phyloP scores from a whole-genome alignment of 192 early-diverging fungal genomes.

The Cladochytrium replicatum region DNA sequence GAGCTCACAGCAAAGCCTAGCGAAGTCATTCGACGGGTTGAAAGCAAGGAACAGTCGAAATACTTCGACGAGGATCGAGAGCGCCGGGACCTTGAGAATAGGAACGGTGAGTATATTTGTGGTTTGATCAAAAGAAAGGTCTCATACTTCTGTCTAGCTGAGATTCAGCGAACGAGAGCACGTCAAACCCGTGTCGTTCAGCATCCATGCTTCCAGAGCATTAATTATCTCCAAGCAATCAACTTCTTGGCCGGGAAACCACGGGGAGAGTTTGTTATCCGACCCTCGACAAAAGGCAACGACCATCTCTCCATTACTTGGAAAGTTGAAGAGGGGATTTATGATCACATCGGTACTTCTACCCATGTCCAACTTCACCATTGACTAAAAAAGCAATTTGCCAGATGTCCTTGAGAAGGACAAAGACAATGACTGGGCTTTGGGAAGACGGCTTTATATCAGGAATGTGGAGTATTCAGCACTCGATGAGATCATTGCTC shows the following conservation, averaged over 20 bases:
- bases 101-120: slow-evolving; percentile 4
- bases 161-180: slow-evolving; percentile 2
- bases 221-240: slow-evolving; percentile 63
- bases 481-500: slow-evolving; percentile 83
- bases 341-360: slow-evolving; percentile 69
- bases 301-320: slow-evolving; percentile 88
- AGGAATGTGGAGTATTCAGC: slow-evolving; percentile 67
- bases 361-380: slow-evolving; percentile 24
- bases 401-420: slow-evolving; percentile 59
- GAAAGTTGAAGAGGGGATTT: slow-evolving; percentile 79
- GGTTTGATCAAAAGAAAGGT: background rate
- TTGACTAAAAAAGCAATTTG: background rate
- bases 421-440: slow-evolving; percentile 60
- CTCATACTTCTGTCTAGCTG: background rate
- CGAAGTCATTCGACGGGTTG: slow-evolving; percentile 9
- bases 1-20: slow-evolving; percentile 54
- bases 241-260: slow-evolving; percentile 54
- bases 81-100: slow-evolving; percentile 6
- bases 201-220: slow-evolving; percentile 75
- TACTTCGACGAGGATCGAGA: slow-evolving; percentile 33
- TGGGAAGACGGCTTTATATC: slow-evolving; percentile 60
- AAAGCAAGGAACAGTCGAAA: slow-evolving; percentile 13
- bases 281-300: slow-evolving; percentile 80
- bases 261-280: slow-evolving; percentile 69
- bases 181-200: slow-evolving; percentile 55